phyloP scores from a whole-genome alignment of 805 yeast genomes.

The Nakazawaea wickerhamii region DNA sequence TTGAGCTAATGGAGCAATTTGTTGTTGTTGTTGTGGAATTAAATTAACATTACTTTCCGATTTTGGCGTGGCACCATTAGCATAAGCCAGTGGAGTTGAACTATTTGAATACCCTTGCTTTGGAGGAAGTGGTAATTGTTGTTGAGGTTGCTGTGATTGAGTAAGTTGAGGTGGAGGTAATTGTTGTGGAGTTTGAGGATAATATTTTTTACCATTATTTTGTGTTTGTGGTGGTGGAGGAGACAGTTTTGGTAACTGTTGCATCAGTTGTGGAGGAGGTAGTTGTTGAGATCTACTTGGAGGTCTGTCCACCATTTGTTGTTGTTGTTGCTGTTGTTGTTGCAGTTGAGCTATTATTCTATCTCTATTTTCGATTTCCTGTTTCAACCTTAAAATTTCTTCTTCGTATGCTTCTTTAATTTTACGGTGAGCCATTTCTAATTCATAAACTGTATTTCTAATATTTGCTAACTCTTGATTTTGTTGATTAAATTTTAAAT shows the following conservation, averaged over 20 bases:
- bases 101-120: slow-evolving; percentile 14
- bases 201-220: slow-evolving; percentile 13
- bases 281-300: slow-evolving; percentile 14
- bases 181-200: slow-evolving; percentile 26
- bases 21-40: slow-evolving; percentile 15
- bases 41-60: slow-evolving; percentile 7
- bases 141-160: slow-evolving; percentile 20
- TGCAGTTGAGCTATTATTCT: slow-evolving; percentile 44
- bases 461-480: slow-evolving; percentile 90
- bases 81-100: slow-evolving; percentile 16
- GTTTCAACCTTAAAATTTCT: slow-evolving; percentile 79
- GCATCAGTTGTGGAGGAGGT: slow-evolving; percentile 24
- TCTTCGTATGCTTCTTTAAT: slow-evolving; percentile 96
- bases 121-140: slow-evolving; percentile 21
- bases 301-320: slow-evolving; percentile 13
- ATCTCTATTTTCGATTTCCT: slow-evolving; percentile 78
- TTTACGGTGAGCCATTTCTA: slow-evolving; percentile 89
- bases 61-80: slow-evolving; percentile 13
- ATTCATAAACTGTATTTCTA: slow-evolving; percentile 87
- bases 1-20: slow-evolving; percentile 22
- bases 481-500: slow-evolving; percentile 85
- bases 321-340: slow-evolving; percentile 28
- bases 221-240: slow-evolving; percentile 23
- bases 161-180: slow-evolving; percentile 30
- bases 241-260: slow-evolving; percentile 26